Evolutionary conservation across 495 filamentous ascomycete genomes (phyloP).

Genomic region (Melanomma pulvis-pyrius): DNA sequence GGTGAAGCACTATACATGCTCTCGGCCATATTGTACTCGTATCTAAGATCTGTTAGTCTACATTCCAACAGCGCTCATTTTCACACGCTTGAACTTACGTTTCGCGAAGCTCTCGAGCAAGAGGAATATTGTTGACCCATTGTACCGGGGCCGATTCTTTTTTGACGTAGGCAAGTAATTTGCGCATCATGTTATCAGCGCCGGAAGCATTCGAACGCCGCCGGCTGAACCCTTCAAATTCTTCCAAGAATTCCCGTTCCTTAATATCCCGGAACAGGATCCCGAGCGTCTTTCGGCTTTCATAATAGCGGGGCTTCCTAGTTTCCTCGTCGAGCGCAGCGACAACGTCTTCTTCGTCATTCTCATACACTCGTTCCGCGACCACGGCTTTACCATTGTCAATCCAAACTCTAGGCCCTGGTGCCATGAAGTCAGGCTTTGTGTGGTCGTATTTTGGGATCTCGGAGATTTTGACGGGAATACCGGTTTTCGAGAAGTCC

Average conservation of each 20-base stretch:
- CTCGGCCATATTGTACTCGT: slow-evolving; percentile 62
- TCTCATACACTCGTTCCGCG: slow-evolving; percentile 34
- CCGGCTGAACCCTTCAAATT: slow-evolving; percentile 51
- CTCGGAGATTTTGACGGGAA: slow-evolving; percentile 55
- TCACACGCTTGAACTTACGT: no score
- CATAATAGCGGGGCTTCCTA: slow-evolving; percentile 59
- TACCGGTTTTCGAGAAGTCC: slow-evolving; percentile 81
- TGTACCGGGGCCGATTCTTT: slow-evolving; percentile 45
- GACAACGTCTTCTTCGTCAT: slow-evolving; percentile 59
- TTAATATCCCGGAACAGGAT: slow-evolving; percentile 74
- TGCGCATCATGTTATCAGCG: slow-evolving; percentile 47
- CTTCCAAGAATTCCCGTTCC: slow-evolving; percentile 65
- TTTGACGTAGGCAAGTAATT: slow-evolving; percentile 52
- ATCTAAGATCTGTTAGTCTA: slow-evolving; percentile 51
- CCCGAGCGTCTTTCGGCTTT: slow-evolving; percentile 70
- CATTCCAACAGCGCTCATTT: slow-evolving; percentile 53
- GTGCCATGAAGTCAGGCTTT: slow-evolving; percentile 68
- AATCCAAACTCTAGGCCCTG: slow-evolving; percentile 62
- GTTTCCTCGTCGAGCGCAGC: slow-evolving; percentile 42
- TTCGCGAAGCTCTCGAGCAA: slow-evolving; percentile 57
- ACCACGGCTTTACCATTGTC: slow-evolving; percentile 50
- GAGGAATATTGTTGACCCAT: slow-evolving; percentile 49
- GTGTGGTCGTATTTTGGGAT: slow-evolving; percentile 37
- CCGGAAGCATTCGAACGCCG: slow-evolving; percentile 8
- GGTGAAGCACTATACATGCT: slow-evolving; percentile 62